Conservation (phyloP, 345 rosid genomes). For the Salix arbutifolia region DNA sequence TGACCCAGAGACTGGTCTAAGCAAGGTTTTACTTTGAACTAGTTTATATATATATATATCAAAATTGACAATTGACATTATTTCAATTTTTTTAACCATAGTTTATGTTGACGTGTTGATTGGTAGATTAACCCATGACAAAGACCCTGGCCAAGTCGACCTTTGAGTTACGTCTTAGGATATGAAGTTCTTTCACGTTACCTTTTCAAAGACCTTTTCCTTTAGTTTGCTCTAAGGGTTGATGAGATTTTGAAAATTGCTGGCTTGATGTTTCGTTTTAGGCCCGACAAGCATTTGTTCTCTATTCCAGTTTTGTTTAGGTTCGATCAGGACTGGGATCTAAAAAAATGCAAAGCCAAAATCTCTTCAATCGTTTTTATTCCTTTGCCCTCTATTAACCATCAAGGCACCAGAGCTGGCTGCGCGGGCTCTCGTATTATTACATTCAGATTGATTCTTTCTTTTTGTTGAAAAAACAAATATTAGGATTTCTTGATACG, state of each 20-base stretch:
- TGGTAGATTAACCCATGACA: too few relatives aligned
- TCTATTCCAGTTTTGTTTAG: not conserved
- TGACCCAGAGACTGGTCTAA: too few relatives aligned
- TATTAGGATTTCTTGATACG: not conserved
- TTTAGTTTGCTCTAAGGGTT: not conserved
- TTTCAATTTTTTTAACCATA: too few relatives aligned
- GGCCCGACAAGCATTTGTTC: not conserved
- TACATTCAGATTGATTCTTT: too few relatives aligned
- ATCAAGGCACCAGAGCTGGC: not conserved
- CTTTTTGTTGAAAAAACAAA: too few relatives aligned
- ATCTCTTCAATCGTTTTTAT: not conserved
- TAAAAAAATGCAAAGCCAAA: not conserved
- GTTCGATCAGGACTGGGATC: not conserved
- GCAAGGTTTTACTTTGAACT: too few relatives aligned
- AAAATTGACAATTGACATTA: too few relatives aligned
- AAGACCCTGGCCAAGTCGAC: too few relatives aligned
- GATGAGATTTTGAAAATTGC: not conserved
- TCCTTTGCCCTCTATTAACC: not conserved
- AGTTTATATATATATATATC: too few relatives aligned
- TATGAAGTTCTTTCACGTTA: not conserved
- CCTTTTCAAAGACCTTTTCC: not conserved
- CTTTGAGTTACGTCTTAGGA: too few relatives aligned
- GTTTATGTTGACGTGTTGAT: too few relatives aligned
- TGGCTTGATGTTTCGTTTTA: not conserved
- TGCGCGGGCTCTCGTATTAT: not conserved